Evolutionary conservation across 2,329 filamentous ascomycete genomes (phyloP).

Genomic region (Aspergillus latus): DNA sequence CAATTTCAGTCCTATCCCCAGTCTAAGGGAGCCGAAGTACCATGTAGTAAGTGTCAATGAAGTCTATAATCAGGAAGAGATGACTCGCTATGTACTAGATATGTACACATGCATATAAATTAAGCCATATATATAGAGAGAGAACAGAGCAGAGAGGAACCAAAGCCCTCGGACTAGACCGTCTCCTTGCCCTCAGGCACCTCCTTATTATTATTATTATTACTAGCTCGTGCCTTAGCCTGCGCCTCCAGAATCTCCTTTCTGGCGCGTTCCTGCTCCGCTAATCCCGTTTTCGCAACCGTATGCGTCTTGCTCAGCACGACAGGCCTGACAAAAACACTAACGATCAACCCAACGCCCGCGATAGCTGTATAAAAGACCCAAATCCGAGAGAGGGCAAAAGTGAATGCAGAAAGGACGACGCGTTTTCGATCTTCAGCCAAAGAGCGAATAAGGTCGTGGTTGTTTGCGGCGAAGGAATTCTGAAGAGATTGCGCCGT

Average conservation of each 20-base stretch:
- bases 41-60: background rate
- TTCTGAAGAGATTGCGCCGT: slow-evolving; percentile 24
- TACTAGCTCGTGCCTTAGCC: slow-evolving; percentile 38
- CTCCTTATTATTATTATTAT: slow-evolving; percentile 48
- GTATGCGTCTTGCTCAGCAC: slow-evolving; percentile 44
- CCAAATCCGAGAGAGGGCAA: slow-evolving; percentile 51
- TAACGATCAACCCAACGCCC: slow-evolving; percentile 40
- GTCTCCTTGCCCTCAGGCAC: slow-evolving; percentile 56
- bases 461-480: slow-evolving; percentile 39
- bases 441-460: slow-evolving; percentile 37
- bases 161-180: slow-evolving; percentile 4
- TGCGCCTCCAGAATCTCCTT: slow-evolving; percentile 34
- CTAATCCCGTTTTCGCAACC: slow-evolving; percentile 47
- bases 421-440: slow-evolving; percentile 34
- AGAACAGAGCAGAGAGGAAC: background rate
- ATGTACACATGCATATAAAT: background rate
- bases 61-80: background rate
- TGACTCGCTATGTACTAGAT: background rate
- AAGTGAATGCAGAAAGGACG: slow-evolving; percentile 44
- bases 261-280: slow-evolving; percentile 44
- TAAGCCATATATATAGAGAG: too few relatives aligned
- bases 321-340: slow-evolving; percentile 39
- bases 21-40: background rate
- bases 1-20: too few relatives aligned
- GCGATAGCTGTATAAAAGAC: slow-evolving; percentile 48